Evolutionary conservation across 139 green algal species (phyloP), one percentile per base, ranked within the genome.

Genomic region (Chlamydomonas incerta): DNA sequence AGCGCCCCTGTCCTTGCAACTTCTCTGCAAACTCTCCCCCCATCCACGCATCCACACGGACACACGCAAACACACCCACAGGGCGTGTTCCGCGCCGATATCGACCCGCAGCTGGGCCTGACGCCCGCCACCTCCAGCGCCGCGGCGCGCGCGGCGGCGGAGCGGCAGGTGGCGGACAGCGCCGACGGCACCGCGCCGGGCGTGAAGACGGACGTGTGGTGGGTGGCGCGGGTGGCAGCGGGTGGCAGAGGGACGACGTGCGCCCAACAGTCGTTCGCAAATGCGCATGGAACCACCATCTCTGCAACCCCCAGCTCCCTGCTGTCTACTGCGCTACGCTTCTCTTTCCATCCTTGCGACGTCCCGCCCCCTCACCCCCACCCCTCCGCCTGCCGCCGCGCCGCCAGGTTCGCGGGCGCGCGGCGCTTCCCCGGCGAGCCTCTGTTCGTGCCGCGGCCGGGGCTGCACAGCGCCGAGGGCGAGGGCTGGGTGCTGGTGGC

Each of bases 401-500:
- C n/a, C 24, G 37, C 41, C 73, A 80, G 73, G 73, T 65, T 60
- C 28, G 82, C 85, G 28, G 93, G 92, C 28, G 67, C 34, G 31
- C 85, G 90, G 26, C 80, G 74, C 80, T 95, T 95, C 81, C 65
- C 82, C 10, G 83, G 89, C 23, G 94, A 97, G 90, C 93, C 93
- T 29, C 82, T 94, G 37, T 95, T 97, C 86, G 91, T 97, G 71
- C 91, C 94, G 0, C 82, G 91, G 15, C 84, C 88, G 0, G 82
- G 79, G 26, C 46, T 29, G 10, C 65, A 37, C 8, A 55, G 57
- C 14, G 55, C 62, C 5, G 94, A 96, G 83, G 91, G 95, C 60
- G 94, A 96, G 76, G 94, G 94, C 63, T 96, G 93, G 92, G 71
- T 97, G 67, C 85, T 97, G 34, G 90, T 80, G 9, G 88, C 90